phyloP scores from a whole-genome alignment of 2,329 filamentous ascomycete species.

The Volutella citrinella region DNA sequence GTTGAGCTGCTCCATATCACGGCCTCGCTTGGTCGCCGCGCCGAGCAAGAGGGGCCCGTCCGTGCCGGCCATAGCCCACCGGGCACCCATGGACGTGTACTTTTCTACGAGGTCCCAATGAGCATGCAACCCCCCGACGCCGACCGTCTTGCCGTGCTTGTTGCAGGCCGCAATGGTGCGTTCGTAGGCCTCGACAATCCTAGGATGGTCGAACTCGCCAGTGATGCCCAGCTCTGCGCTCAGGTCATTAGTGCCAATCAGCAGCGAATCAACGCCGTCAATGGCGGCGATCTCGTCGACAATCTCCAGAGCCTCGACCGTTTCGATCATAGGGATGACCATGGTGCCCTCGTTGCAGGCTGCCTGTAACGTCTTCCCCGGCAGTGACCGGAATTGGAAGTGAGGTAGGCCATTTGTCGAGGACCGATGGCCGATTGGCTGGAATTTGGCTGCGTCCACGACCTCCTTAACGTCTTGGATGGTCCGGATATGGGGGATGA shows the following conservation, averaged over 20 bases:
- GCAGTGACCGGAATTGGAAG: slow-evolving; percentile 17
- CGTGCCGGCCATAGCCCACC: slow-evolving; percentile 28
- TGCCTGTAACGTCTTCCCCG: slow-evolving; percentile 17
- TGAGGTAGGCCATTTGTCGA: slow-evolving; percentile 21
- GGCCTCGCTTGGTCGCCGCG: slow-evolving; percentile 21
- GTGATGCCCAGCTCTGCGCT: slow-evolving; percentile 38
- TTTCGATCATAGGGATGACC: slow-evolving; percentile 29
- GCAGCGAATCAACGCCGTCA: slow-evolving; percentile 39
- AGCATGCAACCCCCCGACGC: slow-evolving; percentile 38
- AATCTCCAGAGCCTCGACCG: slow-evolving; percentile 21
- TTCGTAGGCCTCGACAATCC: slow-evolving; percentile 21
- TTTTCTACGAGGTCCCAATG: slow-evolving; percentile 39
- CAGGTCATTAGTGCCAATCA: slow-evolving; percentile 44
- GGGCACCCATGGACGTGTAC: slow-evolving; percentile 27
- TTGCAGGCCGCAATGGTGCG: slow-evolving; percentile 36
- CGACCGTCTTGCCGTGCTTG: slow-evolving; percentile 36
- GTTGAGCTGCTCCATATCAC: slow-evolving; percentile 22
- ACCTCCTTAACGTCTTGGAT: slow-evolving; percentile 23
- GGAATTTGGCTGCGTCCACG: slow-evolving; percentile 24
- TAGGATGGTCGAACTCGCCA: slow-evolving; percentile 20
- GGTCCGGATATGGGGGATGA: slow-evolving; percentile 24
- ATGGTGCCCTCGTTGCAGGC: slow-evolving; percentile 20
- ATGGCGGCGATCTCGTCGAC: slow-evolving; percentile 30
- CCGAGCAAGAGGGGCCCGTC: slow-evolving; percentile 25
- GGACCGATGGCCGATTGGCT: slow-evolving; percentile 18